phyloP scores from a whole-genome alignment of 352 stramenopile species.

The Pythium phragmiticola region DNA sequence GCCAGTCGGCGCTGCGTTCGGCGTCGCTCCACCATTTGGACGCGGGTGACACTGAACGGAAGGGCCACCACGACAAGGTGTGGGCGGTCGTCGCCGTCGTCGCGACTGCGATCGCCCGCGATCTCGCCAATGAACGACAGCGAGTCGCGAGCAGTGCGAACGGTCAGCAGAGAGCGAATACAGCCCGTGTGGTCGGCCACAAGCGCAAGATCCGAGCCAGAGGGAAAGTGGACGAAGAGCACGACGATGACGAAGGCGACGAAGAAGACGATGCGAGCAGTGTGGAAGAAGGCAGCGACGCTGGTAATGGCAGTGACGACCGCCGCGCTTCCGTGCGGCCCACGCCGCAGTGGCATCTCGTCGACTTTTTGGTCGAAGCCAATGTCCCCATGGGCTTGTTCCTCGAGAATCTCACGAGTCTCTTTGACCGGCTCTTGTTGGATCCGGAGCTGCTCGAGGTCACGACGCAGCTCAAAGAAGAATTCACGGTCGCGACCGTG shows the following conservation, averaged over 20 bases:
- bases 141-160: not conserved
- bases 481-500: constrained; percentile 72
- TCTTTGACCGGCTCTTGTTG: constrained; percentile 79
- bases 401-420: constrained; percentile 66
- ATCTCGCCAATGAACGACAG: constrained; percentile 10
- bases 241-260: constrained; percentile 17
- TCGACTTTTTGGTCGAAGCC: constrained; percentile 36
- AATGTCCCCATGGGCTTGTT: constrained; percentile 65
- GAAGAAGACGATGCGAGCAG: constrained; percentile 15
- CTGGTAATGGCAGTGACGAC: not conserved
- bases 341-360: constrained; percentile 19
- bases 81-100: constrained; percentile 34
- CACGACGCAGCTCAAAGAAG: constrained; percentile 75
- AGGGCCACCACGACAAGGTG: constrained; percentile 21
- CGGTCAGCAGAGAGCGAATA: constrained; percentile 8
- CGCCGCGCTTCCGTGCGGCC: not conserved
- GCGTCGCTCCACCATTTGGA: constrained; percentile 22
- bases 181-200: constrained; percentile 14
- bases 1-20: constrained; percentile 31
- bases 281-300: not conserved
- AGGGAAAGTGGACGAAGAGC: constrained; percentile 13
- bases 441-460: constrained; percentile 67
- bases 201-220: constrained; percentile 26
- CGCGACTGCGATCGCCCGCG: constrained; percentile 27
- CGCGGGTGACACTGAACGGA: constrained; percentile 4